These are phyloP conservation scores for Aphanomyces invadans DNA, from an alignment of 352 stramenopile genomes.

Conservation along the genomic window DNA sequence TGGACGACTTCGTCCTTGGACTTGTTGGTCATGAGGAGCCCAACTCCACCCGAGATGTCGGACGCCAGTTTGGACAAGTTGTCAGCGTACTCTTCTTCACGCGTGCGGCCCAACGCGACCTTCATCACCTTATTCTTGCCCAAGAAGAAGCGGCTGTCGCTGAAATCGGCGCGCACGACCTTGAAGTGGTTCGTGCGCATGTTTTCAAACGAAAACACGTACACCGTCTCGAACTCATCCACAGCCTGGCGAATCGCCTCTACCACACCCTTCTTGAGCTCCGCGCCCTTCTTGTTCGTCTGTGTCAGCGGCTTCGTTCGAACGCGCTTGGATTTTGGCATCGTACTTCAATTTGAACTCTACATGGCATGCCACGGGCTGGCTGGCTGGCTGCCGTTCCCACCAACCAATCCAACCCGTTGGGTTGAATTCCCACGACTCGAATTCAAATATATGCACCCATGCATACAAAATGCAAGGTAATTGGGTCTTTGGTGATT, in stretches of 20 bases:
- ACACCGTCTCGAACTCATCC: conserved; percentile 89
- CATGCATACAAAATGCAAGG: background rate
- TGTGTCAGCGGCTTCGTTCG: conserved; percentile 91
- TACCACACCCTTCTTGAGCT: conserved; percentile 94
- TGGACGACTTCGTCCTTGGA: conserved; percentile 74
- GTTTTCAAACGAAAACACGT: conserved; percentile 97
- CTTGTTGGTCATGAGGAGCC: conserved; percentile 94
- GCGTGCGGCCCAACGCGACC: conserved; percentile 89
- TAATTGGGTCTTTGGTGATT: background rate
- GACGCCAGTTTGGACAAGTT: conserved; percentile 89
- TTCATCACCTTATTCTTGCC: conserved; percentile 99
- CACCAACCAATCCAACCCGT: conserved; percentile 22
- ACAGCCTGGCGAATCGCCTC: conserved; percentile 90
- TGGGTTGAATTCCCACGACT: background rate
- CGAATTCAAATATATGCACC: background rate
- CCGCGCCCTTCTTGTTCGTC: conserved; percentile 92
- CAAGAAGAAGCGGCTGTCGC: conserved; percentile 93
- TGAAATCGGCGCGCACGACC: conserved; percentile 95
- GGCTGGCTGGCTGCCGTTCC: background rate
- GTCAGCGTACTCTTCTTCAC: conserved; percentile 95
- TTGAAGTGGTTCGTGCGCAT: conserved; percentile 99
- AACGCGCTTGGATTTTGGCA: conserved; percentile 85
- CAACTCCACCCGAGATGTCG: conserved; percentile 89
- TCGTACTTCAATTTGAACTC: conserved; percentile 28
- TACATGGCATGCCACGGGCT: background rate